A percentile compares a stretch with the other conserved stretches of the same genome.
These are phyloP conservation scores for Starmerella sirachaensis DNA, from an alignment of 805 yeast genomes.

Conservation along the genomic window DNA sequence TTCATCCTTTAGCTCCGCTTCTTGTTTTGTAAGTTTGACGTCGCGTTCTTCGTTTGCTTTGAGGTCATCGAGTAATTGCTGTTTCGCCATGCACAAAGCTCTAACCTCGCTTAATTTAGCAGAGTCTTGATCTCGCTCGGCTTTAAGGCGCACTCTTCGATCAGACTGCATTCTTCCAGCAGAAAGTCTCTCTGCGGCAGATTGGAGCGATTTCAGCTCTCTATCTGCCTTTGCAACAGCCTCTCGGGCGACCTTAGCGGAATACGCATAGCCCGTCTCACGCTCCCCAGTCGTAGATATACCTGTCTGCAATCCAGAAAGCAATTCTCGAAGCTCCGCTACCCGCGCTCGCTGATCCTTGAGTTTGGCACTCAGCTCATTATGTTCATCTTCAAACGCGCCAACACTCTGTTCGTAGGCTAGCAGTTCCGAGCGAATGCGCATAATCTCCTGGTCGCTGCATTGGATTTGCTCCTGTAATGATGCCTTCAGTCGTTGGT, in stretches of 20 bases:
- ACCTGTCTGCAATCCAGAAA: constrained; percentile 21
- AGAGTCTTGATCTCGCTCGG: not conserved
- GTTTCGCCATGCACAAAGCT: not conserved
- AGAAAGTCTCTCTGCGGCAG: constrained; percentile 1
- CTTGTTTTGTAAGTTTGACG: not conserved
- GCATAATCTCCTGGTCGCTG: too few species aligned
- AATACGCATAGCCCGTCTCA: constrained; percentile 22
- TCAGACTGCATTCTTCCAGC: not conserved
- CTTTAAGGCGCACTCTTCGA: not conserved
- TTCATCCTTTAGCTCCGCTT: constrained; percentile 8
- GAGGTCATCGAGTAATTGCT: not conserved
- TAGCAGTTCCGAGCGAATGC: not conserved
- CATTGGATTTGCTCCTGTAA: not conserved
- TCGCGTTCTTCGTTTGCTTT: constrained; percentile 2
- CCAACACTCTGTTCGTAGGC: constrained; percentile 6
- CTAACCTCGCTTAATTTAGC: not conserved
- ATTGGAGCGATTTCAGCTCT: not conserved
- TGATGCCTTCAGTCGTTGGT: constrained; percentile 5
- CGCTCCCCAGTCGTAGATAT: constrained; percentile 20
- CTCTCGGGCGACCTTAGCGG: constrained; percentile 17
- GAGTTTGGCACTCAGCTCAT: constrained; percentile 1
- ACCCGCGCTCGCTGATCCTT: constrained; percentile 6
- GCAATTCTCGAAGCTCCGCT: constrained; percentile 14
- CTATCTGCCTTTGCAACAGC: constrained; percentile 7
- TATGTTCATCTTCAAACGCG: constrained; percentile 9